These are phyloP conservation scores for Lepidopterella palustris DNA, from an alignment of 495 filamentous ascomycete genomes.

Conservation along the genomic window DNA sequence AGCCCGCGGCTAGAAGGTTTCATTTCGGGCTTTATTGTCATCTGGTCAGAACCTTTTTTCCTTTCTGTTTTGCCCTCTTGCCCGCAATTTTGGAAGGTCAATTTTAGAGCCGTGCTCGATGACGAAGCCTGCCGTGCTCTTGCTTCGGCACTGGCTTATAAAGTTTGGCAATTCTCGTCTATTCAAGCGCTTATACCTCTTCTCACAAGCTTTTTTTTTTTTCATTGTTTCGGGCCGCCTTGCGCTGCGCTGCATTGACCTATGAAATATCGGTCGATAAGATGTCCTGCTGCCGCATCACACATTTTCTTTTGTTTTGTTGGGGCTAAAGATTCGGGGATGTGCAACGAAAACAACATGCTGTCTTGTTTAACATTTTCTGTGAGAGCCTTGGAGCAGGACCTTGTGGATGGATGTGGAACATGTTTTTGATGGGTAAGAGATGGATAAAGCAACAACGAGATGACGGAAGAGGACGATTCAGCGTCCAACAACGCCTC, in stretches of 20 bases:
- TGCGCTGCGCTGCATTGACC: neutral
- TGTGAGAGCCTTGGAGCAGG: neutral
- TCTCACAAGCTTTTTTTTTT: neutral
- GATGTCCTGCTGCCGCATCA: neutral
- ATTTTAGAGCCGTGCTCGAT: neutral
- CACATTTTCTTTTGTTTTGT: neutral
- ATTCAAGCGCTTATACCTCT: constrained; percentile 1
- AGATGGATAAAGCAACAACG: neutral
- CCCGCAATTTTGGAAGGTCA: neutral
- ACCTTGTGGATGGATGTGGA: neutral
- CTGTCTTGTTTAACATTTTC: neutral
- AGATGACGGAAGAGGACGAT: neutral
- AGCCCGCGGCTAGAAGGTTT: neutral
- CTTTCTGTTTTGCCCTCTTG: neutral
- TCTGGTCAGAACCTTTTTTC: neutral
- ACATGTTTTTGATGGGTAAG: neutral
- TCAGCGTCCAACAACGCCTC: neutral
- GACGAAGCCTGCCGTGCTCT: neutral
- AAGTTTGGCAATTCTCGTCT: neutral
- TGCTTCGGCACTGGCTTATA: neutral
- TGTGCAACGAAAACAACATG: neutral
- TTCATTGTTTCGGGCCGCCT: neutral
- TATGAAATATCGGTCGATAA: neutral
- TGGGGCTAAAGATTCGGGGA: neutral
- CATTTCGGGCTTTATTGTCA: neutral